Evolutionary conservation across 2,329 filamentous ascomycete genomes (phyloP), one percentile per base, ranked within the genome.

Genomic region (Curvularia sp.): DNA sequence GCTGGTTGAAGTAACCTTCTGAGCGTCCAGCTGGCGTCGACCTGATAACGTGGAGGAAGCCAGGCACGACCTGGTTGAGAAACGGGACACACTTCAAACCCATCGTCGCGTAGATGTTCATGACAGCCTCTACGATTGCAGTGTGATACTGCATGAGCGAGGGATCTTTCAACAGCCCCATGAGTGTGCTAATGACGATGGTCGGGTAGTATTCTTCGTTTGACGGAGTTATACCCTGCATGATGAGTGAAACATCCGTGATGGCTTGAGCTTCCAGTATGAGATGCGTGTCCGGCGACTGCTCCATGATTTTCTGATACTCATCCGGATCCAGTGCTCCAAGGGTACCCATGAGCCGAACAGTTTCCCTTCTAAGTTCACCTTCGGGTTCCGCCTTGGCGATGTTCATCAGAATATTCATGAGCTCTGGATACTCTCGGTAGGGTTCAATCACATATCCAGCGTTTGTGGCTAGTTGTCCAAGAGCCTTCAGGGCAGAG

Each of bases 161-260:
- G 25, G 89, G 88, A 68, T 99, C 95, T 70, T 94, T 96, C 34
- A 99, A 80, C 65, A 99, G 93, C 55, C 93, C 89, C 70, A 99
- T 87, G 10, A 99, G 84, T 1, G 95, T 96, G 70, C 97, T 97
- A 74, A 99, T 97, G 46, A 97, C 95, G 18, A 99, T 93, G 0
- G 95, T 99, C 0, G 95, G 95, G 73, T 97, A 99, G 77, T 99
- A 99, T 70, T 99, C 95, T 73, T 99, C 97, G 72, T 92, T 97
- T 0, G 94, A 98, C 0, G 95, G 96, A 0, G 93, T 98, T 39
- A 97, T 83, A 13, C 96, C 95, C 41, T 92, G 93, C 94, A 99
- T 99, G 83, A 99, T 98, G 28, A 99, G 84, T 3, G 93, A 95
- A 45, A 99, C 96, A 77, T 99, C 95, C 0, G 94, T 96, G 69